A percentile compares a stretch with the other conserved stretches of the same genome.
These are phyloP conservation scores for Ciborinia camelliae DNA, from an alignment of 2,329 filamentous ascomycete genomes.

Conservation along the genomic window DNA sequence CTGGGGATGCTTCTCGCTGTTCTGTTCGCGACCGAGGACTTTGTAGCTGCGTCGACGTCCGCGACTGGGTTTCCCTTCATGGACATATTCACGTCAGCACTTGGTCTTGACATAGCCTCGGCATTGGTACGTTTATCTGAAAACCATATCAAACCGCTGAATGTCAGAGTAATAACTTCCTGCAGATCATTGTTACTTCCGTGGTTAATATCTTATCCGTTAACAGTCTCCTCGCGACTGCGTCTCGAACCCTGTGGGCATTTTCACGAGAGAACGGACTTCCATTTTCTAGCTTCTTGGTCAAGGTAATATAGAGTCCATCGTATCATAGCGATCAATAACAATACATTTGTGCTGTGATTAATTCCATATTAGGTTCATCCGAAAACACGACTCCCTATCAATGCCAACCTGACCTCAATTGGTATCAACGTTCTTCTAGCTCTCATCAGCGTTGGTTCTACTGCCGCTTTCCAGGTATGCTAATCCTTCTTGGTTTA, in stretches of 20 bases:
- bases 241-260: conserved; percentile 10
- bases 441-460: conserved; percentile 12
- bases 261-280: conserved; percentile 1
- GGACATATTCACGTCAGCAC: not conserved
- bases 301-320: not conserved
- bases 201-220: not conserved
- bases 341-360: not conserved
- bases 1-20: conserved; percentile 17
- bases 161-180: not conserved
- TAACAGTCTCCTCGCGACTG: not conserved
- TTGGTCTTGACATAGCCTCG: not conserved
- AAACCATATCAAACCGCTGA: not conserved
- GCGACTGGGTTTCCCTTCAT: conserved; percentile 1
- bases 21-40: conserved; percentile 5
- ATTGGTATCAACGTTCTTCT: conserved; percentile 3
- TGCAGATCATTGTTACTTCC: not conserved
- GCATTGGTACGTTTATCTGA: not conserved
- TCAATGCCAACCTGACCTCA: conserved; percentile 4
- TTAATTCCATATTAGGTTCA: no score
- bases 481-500: no score
- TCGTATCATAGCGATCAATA: not conserved
- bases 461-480: not conserved
- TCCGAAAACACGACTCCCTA: conserved; percentile 8
- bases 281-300: not conserved
- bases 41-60: not conserved